Base-by-base conservation (phyloP, 345 rosid genomes). In the Microcos paniculata region DNA sequence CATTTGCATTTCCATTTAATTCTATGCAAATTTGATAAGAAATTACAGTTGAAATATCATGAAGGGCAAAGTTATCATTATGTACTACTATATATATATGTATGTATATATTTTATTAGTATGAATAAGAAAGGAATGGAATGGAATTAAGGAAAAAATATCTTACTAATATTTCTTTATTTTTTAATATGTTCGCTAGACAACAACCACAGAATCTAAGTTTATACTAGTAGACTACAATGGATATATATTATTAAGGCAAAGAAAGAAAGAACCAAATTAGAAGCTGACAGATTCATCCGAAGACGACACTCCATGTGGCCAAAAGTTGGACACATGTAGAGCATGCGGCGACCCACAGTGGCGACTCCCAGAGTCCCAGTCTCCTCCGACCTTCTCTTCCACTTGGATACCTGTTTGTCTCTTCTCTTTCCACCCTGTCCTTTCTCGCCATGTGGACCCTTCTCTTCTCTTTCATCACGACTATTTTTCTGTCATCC, bases 341-440 rank as follows among this genome's bases (percentile, higher is more conserved):
- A 77, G 55, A 14, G 19, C 82, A 83, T 68, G 90, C 88, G 87
- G 83, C 88, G 88, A 87, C 78, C 78, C 84, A 80, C 69, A 72
- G 72, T 77, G 82, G 87, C 72, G 73, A 81, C 51, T 23, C 71
- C 35, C 30, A 57, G 78, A 8, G 14, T 38, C 23, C 8, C 24
- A 0, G n/a, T 24, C 15, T 5, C 19, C 59, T 10, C 13, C 64
- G 31, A 15, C 70, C 55, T n/a, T 35, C 78, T 68, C 8, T 48
- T 46, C 77, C 75, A 48, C 51, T 0, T 63, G 79, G 80, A 31
- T 52, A 78, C 61, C 62, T 24, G 1, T 56, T 28, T 30, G 21
- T 65, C 70, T 65, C 13, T 4, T 6, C 2, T 23, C 1, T 43
- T 3, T 48, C 38, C 24, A 0, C 30, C 65, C 49, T 26, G 6